Conservation (phyloP, 768 basidiomycete genomes). For the Omphalotus guepiniiformis region DNA sequence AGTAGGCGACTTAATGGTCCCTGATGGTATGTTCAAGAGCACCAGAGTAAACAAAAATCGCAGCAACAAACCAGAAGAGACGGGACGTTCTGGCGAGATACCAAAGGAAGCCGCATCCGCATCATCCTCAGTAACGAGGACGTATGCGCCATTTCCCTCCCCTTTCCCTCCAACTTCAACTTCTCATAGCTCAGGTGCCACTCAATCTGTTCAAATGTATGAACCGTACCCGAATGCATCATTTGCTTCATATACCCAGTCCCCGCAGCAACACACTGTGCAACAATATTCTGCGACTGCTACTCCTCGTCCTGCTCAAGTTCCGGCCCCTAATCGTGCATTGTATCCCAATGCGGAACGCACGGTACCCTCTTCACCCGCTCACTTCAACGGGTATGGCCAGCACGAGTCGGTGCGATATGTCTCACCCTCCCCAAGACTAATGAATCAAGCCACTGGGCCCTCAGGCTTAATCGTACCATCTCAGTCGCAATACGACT, state of each 20-base stretch:
- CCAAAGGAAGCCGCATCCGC: neutral
- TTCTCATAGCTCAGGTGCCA: conserved; percentile 15
- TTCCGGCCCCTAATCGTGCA: conserved; percentile 22
- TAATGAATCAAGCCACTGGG: no score
- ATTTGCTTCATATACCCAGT: conserved; percentile 22
- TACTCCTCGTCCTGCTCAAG: neutral
- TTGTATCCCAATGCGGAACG: neutral
- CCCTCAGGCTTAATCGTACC: no score
- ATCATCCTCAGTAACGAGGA: conserved; percentile 25
- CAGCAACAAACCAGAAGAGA: conserved; percentile 32
- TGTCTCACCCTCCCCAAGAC: no score
- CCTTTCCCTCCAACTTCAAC: conserved; percentile 18
- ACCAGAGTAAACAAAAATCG: conserved; percentile 54
- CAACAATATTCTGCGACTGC: neutral
- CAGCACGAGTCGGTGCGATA: no score
- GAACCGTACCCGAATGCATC: conserved; percentile 34
- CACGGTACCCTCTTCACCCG: conserved; percentile 7
- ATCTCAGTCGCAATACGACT: no score
- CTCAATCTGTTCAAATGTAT: conserved; percentile 35
- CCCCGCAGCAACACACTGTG: neutral
- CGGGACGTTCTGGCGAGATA: conserved; percentile 13
- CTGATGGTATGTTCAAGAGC: conserved; percentile 64
- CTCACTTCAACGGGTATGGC: conserved; percentile 3
- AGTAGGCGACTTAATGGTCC: conserved; percentile 58
- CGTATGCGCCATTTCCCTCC: conserved; percentile 38